Evolutionary conservation across 495 filamentous ascomycete genomes (phyloP).

Genomic region (Tricharina praecox): DNA sequence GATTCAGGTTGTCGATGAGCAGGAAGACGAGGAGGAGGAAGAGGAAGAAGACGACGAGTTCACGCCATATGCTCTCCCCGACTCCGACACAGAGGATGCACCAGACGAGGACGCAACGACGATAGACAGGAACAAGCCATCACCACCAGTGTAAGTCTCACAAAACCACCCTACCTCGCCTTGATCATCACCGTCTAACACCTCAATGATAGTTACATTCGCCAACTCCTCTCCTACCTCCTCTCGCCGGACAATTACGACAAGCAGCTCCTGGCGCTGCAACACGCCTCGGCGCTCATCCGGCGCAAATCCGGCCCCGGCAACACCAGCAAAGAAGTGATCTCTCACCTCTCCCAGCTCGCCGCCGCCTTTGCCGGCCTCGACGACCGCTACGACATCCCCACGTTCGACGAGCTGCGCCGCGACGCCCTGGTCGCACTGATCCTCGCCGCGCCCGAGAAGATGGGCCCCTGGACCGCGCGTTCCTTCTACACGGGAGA

Average conservation of each 20-base stretch:
- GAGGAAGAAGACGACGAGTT: constrained; percentile 50
- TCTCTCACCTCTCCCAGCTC: constrained; percentile 67
- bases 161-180: not conserved
- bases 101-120: constrained; percentile 78
- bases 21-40: constrained; percentile 43
- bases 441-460: constrained; percentile 53
- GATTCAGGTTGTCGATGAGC: constrained; percentile 44
- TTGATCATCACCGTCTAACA: too few species aligned
- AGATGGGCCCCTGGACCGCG: constrained; percentile 69
- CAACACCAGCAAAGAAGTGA: constrained; percentile 65
- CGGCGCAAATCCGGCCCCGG: constrained; percentile 55
- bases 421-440: constrained; percentile 74
- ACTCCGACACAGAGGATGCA: constrained; percentile 74
- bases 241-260: constrained; percentile 72
- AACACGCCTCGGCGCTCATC: constrained; percentile 60
- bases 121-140: constrained; percentile 63
- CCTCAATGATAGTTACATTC: constrained; percentile 48
- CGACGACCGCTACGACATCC: constrained; percentile 60
- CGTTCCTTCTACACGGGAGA: constrained; percentile 82
- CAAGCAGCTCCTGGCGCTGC: constrained; percentile 60
- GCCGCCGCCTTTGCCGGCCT: constrained; percentile 58
- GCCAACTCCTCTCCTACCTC: constrained; percentile 64
- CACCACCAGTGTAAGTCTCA: constrained; percentile 54
- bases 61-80: constrained; percentile 70
- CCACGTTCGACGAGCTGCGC: constrained; percentile 57